Percentiles rank a stretch among this genome's conserved stretches.
Evolutionary conservation across 371 early-diverging fungal species (phyloP).

Genomic region (Mortierella sp.): DNA sequence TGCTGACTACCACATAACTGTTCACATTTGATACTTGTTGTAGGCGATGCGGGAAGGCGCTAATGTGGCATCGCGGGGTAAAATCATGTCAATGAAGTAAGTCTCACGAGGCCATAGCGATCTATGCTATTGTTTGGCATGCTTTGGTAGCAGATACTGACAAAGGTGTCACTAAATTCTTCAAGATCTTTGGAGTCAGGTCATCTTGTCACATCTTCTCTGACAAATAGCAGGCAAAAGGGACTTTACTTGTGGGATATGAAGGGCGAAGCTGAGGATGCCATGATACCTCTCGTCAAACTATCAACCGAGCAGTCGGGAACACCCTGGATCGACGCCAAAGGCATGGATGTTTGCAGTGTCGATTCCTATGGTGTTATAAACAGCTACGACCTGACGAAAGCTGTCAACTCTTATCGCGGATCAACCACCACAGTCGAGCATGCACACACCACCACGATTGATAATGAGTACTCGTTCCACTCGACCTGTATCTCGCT

Average conservation of each 20-base stretch:
- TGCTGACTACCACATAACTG: background rate
- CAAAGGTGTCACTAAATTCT: background rate
- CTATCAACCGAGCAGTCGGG: background rate
- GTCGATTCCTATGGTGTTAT: slow-evolving; percentile 28
- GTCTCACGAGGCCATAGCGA: background rate
- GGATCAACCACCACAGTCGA: slow-evolving; percentile 9
- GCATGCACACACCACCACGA: background rate
- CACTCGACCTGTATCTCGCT: slow-evolving; percentile 27
- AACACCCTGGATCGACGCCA: slow-evolving; percentile 31
- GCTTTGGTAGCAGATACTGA: background rate
- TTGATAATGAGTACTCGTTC: slow-evolving; percentile 18
- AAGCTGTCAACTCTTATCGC: slow-evolving; percentile 11
- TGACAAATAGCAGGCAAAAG: background rate
- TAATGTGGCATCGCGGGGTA: slow-evolving; percentile 27
- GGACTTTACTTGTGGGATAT: slow-evolving; percentile 44
- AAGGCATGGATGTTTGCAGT: slow-evolving; percentile 36
- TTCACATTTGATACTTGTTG: background rate
- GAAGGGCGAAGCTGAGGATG: slow-evolving; percentile 16
- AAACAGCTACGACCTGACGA: slow-evolving; percentile 19
- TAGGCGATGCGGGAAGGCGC: slow-evolving; percentile 39
- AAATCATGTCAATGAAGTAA: slow-evolving; percentile 47
- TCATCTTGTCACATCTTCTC: slow-evolving; percentile 35
- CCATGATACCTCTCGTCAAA: slow-evolving; percentile 9
- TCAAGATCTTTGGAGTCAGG: slow-evolving; percentile 36
- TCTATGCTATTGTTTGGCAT: background rate